These are phyloP conservation scores for Chamaenerion angustifolium DNA, from an alignment of 345 rosid genomes.

Conservation along the genomic window DNA sequence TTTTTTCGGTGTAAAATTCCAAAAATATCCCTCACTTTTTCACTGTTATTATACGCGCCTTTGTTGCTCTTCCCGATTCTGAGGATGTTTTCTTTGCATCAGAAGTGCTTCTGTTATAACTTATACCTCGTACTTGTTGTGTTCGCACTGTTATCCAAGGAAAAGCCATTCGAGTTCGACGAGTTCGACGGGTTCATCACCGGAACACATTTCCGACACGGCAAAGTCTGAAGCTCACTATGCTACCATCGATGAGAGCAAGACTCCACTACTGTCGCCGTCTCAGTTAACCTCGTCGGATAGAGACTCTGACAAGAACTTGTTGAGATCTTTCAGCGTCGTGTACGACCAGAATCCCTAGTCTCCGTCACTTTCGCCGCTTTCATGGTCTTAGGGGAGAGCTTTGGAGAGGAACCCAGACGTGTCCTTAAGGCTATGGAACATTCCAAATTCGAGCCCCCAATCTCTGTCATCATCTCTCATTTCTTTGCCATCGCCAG, in stretches of 20 bases:
- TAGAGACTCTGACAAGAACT: slow-evolving; percentile 8
- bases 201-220: slow-evolving; percentile 10
- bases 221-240: slow-evolving; percentile 6
- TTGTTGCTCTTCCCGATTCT: too few species aligned
- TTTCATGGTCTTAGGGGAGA: slow-evolving; percentile 11
- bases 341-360: slow-evolving; percentile 15
- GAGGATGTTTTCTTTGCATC: too few species aligned
- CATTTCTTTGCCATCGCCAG: slow-evolving; percentile 5
- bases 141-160: too few species aligned
- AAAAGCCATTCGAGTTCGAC: slow-evolving; percentile 34
- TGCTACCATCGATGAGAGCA: slow-evolving; percentile 17
- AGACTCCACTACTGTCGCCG: slow-evolving; percentile 28
- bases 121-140: too few species aligned
- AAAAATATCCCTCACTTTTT: too few species aligned
- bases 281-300: slow-evolving; percentile 43
- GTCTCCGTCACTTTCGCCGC: slow-evolving; percentile 27
- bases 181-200: slow-evolving; percentile 39
- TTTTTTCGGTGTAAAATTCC: too few species aligned
- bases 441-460: slow-evolving; percentile 2
- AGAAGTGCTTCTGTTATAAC: too few species aligned
- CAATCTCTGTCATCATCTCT: slow-evolving; percentile 2
- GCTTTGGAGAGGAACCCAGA: slow-evolving; percentile 18
- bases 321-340: slow-evolving; percentile 3
- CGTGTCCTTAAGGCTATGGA: slow-evolving; percentile 17
- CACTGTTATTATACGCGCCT: too few species aligned